Base-by-base conservation (phyloP, 441 rosid species). In the Pelargonium citronellum region DNA sequence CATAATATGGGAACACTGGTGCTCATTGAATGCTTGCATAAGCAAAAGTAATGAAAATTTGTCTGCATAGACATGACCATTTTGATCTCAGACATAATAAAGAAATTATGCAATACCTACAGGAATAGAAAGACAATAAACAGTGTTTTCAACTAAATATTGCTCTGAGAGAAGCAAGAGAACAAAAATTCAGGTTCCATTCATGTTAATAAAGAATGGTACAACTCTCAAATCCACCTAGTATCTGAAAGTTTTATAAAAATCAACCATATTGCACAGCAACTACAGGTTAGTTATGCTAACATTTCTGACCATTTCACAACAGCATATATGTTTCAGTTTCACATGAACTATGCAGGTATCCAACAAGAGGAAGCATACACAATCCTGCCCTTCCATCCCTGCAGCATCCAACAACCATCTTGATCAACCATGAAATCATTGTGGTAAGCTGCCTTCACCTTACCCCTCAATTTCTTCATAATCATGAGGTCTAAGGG, bases 301-400 rank as follows among this genome's bases (percentile, higher is more conserved):
- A 51, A 51, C 57, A 15, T 13, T 13, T 51, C 60, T 53, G 60
- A 5, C 60, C 60, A 15, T 30, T 30, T 30, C 37, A 30, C 37
- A 30, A 30, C 37, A 30, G 5, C 37, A 30, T 30, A 30, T 3
- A 30, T 30, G 37, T 30, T 30, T 30, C 37, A 30, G 4, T 30
- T 3, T 3, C 37, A 30, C 37, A 30, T 30, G 37, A 30, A 64
- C 73, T 76, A 81, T 10, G 75, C 80, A 71, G 95, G 87, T 67
- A 84, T 75, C 92, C 89, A 85, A 13, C 79, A 73, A 51, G 93
- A 88, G 46, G 96, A 90, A 39, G 90, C 97, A 66, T 71, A 83
- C 1, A 90, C 27, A 75, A 87, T 87, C 53, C 96, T 82, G n/a
- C 99, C 99, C 81, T 91, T 94, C 97, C 97, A 94, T 16, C 99